A percentile compares a stretch with the other conserved stretches of the same genome.
phyloP scores from a whole-genome alignment of 2,329 filamentous ascomycete species.

The Scedosporium dehoogii region DNA sequence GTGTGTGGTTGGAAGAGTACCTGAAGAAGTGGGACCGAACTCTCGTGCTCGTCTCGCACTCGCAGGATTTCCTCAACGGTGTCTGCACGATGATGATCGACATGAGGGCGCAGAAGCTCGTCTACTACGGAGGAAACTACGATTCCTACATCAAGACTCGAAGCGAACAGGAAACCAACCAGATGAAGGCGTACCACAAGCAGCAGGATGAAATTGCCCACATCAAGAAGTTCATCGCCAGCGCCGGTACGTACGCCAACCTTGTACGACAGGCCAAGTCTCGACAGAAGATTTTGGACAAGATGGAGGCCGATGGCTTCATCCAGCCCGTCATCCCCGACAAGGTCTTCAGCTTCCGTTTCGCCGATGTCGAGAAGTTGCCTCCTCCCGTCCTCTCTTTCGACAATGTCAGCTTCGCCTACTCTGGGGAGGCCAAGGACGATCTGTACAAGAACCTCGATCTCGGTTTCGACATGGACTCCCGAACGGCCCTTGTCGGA shows the following conservation, averaged over 20 bases:
- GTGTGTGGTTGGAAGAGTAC: constrained; percentile 99
- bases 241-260: constrained; percentile 99
- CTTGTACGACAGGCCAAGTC: constrained; percentile 98
- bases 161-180: constrained; percentile 89
- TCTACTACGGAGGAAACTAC: constrained; percentile 99
- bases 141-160: constrained; percentile 96
- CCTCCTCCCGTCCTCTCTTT: constrained; percentile 93
- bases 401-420: constrained; percentile 95
- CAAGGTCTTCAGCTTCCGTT: constrained; percentile 92
- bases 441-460: constrained; percentile 95
- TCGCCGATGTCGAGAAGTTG: constrained; percentile 98
- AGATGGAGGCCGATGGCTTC: constrained; percentile 99
- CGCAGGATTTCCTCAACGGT: constrained; percentile 97
- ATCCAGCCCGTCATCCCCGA: constrained; percentile 84
- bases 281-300: constrained; percentile 98
- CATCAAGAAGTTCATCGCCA: constrained; percentile 99
- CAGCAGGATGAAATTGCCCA: constrained; percentile 98
- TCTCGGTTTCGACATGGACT: constrained; percentile 99
- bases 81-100: constrained; percentile 98
- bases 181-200: constrained; percentile 98
- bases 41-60: constrained; percentile 92
- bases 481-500: constrained; percentile 88
- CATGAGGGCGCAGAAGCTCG: constrained; percentile 79
- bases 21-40: constrained; percentile 99
- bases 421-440: constrained; percentile 80